Percentiles rank a stretch among this genome's conserved stretches.
These are phyloP conservation scores for Proteromonas lacertae DNA, from an alignment of 352 stramenopile species.

Conservation along the genomic window DNA sequence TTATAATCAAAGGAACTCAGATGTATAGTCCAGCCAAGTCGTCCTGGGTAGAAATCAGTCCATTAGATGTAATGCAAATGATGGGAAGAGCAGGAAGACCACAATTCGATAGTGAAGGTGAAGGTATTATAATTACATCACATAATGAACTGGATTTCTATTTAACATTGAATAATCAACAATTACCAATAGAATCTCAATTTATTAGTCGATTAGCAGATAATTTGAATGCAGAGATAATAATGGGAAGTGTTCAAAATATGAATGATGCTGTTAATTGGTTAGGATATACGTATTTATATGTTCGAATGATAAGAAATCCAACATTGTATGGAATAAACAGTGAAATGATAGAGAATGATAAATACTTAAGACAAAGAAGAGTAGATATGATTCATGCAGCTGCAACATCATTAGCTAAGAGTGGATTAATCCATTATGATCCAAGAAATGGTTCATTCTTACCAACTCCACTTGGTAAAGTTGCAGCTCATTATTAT, in stretches of 20 bases:
- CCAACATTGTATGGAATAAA: slow-evolving; percentile 75
- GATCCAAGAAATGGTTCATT: slow-evolving; percentile 69
- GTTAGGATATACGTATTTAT: slow-evolving; percentile 98
- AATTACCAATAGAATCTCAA: slow-evolving; percentile 96
- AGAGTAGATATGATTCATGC: slow-evolving; percentile 78
- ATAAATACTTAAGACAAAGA: slow-evolving; percentile 66
- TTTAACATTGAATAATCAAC: slow-evolving; percentile 91
- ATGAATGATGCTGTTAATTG: slow-evolving; percentile 69
- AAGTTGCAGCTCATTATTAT: slow-evolving; percentile 96
- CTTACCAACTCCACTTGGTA: slow-evolving; percentile 73
- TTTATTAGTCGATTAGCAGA: slow-evolving; percentile 65
- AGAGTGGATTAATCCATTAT: slow-evolving; percentile 90
- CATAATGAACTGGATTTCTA: slow-evolving; percentile 97
- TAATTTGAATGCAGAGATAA: slow-evolving; percentile 94
- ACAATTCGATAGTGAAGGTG: slow-evolving; percentile 19
- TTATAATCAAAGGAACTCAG: slow-evolving; percentile 99
- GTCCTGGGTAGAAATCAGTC: slow-evolving; percentile 82
- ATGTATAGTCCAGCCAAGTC: slow-evolving; percentile 95
- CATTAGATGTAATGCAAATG: slow-evolving; percentile 89
- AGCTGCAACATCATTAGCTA: slow-evolving; percentile 67
- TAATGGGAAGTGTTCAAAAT: slow-evolving; percentile 73
- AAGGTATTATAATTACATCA: slow-evolving; percentile 97
- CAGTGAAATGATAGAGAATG: slow-evolving; percentile 33
- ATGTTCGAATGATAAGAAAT: slow-evolving; percentile 91
- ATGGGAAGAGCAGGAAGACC: slow-evolving; percentile 70